A percentile compares a stretch with the other conserved stretches of the same genome.
Conservation (phyloP, 495 filamentous ascomycete species). For the Annulohypoxylon bovei region DNA sequence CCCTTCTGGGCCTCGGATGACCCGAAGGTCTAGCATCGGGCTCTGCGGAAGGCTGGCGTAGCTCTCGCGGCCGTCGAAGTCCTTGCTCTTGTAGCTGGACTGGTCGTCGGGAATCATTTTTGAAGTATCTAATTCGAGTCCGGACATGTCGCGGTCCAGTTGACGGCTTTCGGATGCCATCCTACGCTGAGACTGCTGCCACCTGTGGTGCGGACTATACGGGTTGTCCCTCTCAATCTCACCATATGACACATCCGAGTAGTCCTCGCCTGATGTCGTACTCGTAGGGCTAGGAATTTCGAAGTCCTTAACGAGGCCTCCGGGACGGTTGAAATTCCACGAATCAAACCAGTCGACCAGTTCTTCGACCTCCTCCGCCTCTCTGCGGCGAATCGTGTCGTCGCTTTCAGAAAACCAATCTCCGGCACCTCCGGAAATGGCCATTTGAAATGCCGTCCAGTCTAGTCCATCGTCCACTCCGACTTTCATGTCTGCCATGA, state of each 20-base stretch:
- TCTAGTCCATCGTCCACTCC: constrained; percentile 59
- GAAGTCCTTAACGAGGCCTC: constrained; percentile 45
- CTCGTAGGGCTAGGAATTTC: constrained; percentile 44
- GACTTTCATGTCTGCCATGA: constrained; percentile 49
- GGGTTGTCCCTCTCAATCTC: constrained; percentile 36
- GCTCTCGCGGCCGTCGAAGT: constrained; percentile 43
- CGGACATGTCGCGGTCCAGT: constrained; percentile 31
- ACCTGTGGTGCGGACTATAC: constrained; percentile 39
- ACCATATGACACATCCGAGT: constrained; percentile 38
- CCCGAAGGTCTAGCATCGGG: constrained; percentile 60
- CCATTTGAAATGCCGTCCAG: constrained; percentile 68
- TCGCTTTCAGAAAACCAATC: constrained; percentile 56
- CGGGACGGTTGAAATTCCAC: constrained; percentile 52
- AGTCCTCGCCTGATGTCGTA: constrained; percentile 43
- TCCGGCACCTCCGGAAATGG: constrained; percentile 60
- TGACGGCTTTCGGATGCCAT: constrained; percentile 19
- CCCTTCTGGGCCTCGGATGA: constrained; percentile 50
- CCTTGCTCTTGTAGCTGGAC: constrained; percentile 11
- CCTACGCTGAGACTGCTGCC: constrained; percentile 30
- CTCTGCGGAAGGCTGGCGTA: constrained; percentile 58
- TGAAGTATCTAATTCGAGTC: constrained; percentile 23
- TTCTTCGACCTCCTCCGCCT: constrained; percentile 54
- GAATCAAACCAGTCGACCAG: constrained; percentile 55
- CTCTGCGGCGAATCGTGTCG: constrained; percentile 51
- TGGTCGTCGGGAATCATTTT: constrained; percentile 32